phyloP scores from a whole-genome alignment of 1,139 yeast species.

The Scheffersomyces segobiensis region DNA sequence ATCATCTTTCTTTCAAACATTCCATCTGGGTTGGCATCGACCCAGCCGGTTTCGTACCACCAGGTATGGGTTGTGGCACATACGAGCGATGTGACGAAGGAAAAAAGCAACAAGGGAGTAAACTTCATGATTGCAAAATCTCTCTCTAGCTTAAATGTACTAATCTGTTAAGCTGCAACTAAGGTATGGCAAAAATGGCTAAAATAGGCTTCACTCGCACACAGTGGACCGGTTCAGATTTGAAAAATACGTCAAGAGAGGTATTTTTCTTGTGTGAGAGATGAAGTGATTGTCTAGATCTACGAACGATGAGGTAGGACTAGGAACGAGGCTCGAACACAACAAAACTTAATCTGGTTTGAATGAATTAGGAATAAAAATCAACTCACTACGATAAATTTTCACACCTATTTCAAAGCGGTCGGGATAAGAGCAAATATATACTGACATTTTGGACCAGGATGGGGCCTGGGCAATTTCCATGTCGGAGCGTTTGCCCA shows the following conservation, averaged over 20 bases:
- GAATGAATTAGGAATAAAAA: conserved; percentile 1
- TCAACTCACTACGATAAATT: neutral
- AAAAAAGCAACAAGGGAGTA: conserved; percentile 16
- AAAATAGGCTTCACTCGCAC: neutral
- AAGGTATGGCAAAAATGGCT: neutral
- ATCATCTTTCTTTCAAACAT: conserved; percentile 61
- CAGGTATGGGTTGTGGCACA: conserved; percentile 60
- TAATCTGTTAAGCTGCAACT: neutral
- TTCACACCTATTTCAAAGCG: neutral
- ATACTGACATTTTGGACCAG: neutral
- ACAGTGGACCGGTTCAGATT: neutral
- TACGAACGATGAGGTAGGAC: neutral
- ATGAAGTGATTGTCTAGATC: neutral
- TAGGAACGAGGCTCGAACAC: neutral
- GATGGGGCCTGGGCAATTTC: neutral
- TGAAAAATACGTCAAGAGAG: conserved; percentile 1
- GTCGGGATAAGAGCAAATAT: neutral
- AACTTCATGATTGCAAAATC: conserved; percentile 15
- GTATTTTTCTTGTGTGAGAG: neutral
- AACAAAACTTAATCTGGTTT: neutral
- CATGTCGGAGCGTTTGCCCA: neutral
- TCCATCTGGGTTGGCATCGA: conserved; percentile 76
- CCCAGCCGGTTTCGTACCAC: conserved; percentile 78
- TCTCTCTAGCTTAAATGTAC: neutral
- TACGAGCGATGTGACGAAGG: conserved; percentile 17